Conservation (phyloP, 2,329 filamentous ascomycete genomes). For the Tolypocladium tropicale region DNA sequence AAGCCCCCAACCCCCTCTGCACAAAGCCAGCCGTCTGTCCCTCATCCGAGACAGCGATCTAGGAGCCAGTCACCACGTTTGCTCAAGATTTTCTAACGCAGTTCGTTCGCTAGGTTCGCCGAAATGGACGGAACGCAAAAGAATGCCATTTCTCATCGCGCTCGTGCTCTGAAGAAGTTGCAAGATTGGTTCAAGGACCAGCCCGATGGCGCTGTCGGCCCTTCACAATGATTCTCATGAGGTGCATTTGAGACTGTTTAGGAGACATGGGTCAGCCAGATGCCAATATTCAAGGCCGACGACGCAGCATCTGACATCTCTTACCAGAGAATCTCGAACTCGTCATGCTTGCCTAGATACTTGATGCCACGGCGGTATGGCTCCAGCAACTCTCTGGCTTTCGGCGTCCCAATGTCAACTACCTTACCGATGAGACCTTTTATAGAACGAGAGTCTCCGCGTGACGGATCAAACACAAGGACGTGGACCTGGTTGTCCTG, state of each 20-base stretch:
- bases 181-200: constrained; percentile 61
- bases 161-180: constrained; percentile 77
- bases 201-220: not conserved
- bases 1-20: not conserved
- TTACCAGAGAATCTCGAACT: constrained; percentile 73
- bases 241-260: not conserved
- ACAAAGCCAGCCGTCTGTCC: not conserved
- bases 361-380: constrained; percentile 61
- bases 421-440: constrained; percentile 43
- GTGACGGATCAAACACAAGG: constrained; percentile 82
- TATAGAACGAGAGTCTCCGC: constrained; percentile 57
- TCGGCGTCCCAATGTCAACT: constrained; percentile 31
- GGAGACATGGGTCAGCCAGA: not conserved
- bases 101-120: constrained; percentile 50
- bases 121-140: constrained; percentile 87
- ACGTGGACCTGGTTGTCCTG: constrained; percentile 56
- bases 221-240: constrained; percentile 10
- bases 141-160: constrained; percentile 89
- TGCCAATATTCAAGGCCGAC: not conserved
- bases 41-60: not conserved
- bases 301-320: constrained; percentile 10
- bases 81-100: not conserved
- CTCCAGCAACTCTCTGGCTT: constrained; percentile 41
- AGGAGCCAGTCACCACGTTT: not conserved
- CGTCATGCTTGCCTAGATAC: constrained; percentile 59